Evolutionary conservation across 2,329 filamentous ascomycete species (phyloP), one percentile per base, ranked within the genome.

Genomic region (Pleoardoris graminearum): DNA sequence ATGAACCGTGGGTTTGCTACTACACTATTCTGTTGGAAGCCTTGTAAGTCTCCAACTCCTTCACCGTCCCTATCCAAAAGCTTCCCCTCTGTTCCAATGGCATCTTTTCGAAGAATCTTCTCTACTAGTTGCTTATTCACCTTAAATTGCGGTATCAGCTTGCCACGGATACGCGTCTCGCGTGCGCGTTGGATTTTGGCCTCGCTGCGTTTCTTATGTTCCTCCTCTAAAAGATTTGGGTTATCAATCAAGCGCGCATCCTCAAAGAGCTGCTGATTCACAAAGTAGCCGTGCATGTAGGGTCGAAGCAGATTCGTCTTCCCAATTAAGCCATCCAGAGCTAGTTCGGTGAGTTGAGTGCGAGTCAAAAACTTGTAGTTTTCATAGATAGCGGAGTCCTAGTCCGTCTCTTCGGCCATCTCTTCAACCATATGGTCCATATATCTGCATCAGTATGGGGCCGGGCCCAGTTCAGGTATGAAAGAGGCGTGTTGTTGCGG

Each of bases 261-360:
- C 70, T 99, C 94, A 72, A 97, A 97, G 23, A 99, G 77, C 68
- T 92, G 91, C 65, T 95, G 92, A 29, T 90, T 90, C 42, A 97
- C 92, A 76, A 99, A 99, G 80, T 94, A 97, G 63, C 94, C 94
- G 72, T 99, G 94, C 94, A 99, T 99, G 70, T 99, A 99, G 38
- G 94, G 94, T 38, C 93, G 84, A 33, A 99, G 79, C 19, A 97
- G 78, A 67, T 90, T 94, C 25, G 91, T 96, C 65, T 91, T 92
- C 59, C 93, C 92, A 51, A 99, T 83, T 39, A 99, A 80, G 71
- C 97, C 93, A 47, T 90, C 87, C 67, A 99, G 75, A 70, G 90
- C 95, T 60, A 99, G 83, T 29, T 87, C 85, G 64, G 89, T 89
- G 48, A 99, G 80, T 72, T 99, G 92, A 37, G 90, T 85, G 55